Percentiles rank a stretch among this genome's conserved stretches.
Evolutionary conservation across 495 filamentous ascomycete species (phyloP).

Genomic region (Hyaloscypha bicolor): DNA sequence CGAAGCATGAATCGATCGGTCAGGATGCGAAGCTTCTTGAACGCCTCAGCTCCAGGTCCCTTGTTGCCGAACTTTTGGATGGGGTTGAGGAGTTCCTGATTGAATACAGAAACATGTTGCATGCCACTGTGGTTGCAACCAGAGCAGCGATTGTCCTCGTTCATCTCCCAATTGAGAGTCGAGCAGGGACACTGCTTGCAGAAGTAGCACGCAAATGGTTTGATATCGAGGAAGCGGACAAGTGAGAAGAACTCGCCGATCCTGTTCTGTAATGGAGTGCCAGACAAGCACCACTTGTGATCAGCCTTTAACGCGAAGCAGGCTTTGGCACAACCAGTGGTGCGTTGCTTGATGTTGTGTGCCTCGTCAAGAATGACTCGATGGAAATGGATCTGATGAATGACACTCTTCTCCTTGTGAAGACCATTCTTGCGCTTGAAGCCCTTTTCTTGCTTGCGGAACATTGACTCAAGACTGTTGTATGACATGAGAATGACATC

Average conservation of each 20-base stretch:
- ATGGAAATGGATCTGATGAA: conserved; percentile 87
- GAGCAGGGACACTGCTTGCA: conserved; percentile 83
- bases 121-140: conserved; percentile 69
- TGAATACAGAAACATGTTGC: conserved; percentile 92
- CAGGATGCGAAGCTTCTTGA: conserved; percentile 80
- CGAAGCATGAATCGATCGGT: conserved; percentile 93
- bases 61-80: conserved; percentile 57
- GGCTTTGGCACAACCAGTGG: conserved; percentile 87
- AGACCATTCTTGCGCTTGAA: conserved; percentile 76
- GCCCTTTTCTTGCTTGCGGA: conserved; percentile 90
- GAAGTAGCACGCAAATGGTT: conserved; percentile 89
- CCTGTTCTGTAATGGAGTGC: conserved; percentile 92
- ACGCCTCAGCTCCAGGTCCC: conserved; percentile 62
- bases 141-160: conserved; percentile 66
- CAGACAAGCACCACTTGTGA: conserved; percentile 94
- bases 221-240: conserved; percentile 83
- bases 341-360: conserved; percentile 90
- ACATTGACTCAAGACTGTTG: conserved; percentile 87
- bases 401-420: conserved; percentile 79
- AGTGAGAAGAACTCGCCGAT: conserved; percentile 98
- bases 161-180: conserved; percentile 79
- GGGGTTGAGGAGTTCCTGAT: conserved; percentile 90
- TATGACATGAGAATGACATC: conserved; percentile 98
- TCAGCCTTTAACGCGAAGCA: conserved; percentile 85
- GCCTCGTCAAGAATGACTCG: conserved; percentile 94